Evolutionary conservation across 2,329 filamentous ascomycete species (phyloP), one percentile per base, ranked within the genome.

Genomic region (Sarocladium brachiariae): DNA sequence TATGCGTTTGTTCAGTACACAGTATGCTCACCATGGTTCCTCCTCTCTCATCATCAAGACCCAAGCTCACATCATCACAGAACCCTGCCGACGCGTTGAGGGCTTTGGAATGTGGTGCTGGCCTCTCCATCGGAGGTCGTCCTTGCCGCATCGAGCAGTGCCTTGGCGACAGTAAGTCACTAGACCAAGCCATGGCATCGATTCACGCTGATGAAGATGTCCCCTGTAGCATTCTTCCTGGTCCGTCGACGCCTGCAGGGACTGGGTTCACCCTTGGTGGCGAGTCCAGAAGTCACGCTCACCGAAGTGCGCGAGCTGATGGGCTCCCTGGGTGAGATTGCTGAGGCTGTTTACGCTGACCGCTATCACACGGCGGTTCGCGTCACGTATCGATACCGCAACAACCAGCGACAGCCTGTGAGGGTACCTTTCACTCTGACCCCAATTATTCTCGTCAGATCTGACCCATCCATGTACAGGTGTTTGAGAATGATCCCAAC

Each of bases 1-100:
- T 83, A 80, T 58, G 81, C 80, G 0, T 85, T 85, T 56, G 75
- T 74, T 19, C 82, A 85, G 57, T 86, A 72, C 58, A 82, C 77
- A 2, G 81, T 82, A 60, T 69, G 76, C 65, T 23, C 14, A 11
- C 21, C n/a, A 2, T 10, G 27, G 10, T 7, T 24, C 46, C 13
- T 49, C 18, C 7, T 3, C 16, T 19, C 19, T 3, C 13, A 25
- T 23, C 16, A n/a, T 27, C 43, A 10, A 30, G 27, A 7, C 13
- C 4, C 16, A 47, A 10, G 46, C 60, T 70, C 50, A 72, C 51
- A 16, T 9, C 0, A 2, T 14, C 10, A 23, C 54, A 81, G 78
- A 71, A 68, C 11, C 66, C 72, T 27, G 61, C 68, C 0, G 67
- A 80, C 58, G 80, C 81, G 2, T 61, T 70, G 16, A 57, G 52